Base-by-base conservation (phyloP, 1,139 yeast genomes). In the Yamadazyma jaroonii region DNA sequence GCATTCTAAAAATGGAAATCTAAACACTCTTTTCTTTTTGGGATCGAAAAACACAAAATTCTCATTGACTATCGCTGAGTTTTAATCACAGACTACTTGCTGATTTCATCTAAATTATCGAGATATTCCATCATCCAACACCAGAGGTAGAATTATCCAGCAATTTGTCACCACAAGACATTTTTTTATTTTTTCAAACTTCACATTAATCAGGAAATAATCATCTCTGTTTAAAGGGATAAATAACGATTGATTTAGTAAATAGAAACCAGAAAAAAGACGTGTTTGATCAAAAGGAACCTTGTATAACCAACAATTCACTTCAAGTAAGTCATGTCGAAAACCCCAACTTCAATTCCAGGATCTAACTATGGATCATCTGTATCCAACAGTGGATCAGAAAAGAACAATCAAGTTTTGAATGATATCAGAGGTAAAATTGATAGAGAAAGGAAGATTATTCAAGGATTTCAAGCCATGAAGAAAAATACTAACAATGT, bases 401-500 rank as follows among this genome's bases (percentile, higher is more conserved):
- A 20, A 15, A 34, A 34, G 14, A 22, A 14, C 13, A 23, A 29
- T 29, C 61, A 66, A 37, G 69, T 67, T 36, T 53, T 81, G 36
- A 62, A 64, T 37, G 96, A 88, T 55, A 87, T 89, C 60, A 70
- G 74, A 51, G 77, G 78, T 49, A 90, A 89, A 70, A 88, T 92
- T 53, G 92, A 86, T 48, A 77, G 96, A 41, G 97, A 92, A 62
- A 73, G 74, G 54, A 89, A 86, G 56, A 82, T 90, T 60, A 88
- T 90, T 37, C 84, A 81, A 48, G 97, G 97, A 38, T 92, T 95
- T 43, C 81, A 84, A 43, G 75, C 84, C 43, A 70, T 92, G 63
- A 83, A 87, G 57, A 81, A 79, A 56, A 81, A 80, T 47, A 87
- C 97, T 14, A 62, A 71, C 46, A 92, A 92, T 60, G 71, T 83